phyloP scores from a whole-genome alignment of 2,329 filamentous ascomycete species.

The Orbilia javanica region DNA sequence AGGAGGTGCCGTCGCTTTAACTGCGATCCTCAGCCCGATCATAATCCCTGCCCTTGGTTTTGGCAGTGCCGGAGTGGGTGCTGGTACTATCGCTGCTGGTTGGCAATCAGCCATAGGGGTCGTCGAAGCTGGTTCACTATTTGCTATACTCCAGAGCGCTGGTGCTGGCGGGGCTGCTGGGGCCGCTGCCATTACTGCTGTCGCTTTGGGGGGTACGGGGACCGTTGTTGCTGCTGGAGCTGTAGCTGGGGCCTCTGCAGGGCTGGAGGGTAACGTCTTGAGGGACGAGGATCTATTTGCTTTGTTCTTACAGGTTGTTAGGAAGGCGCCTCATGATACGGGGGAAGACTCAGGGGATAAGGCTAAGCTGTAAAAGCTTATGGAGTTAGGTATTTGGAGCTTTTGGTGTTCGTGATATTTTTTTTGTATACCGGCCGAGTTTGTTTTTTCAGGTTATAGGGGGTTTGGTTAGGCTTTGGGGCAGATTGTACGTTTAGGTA shows the following conservation, averaged over 20 bases:
- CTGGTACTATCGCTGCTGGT: slow-evolving; percentile 23
- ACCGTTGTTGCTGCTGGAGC: slow-evolving; percentile 15
- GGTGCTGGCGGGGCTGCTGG: slow-evolving; percentile 43
- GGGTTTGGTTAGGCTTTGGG: neutral
- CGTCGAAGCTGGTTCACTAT: slow-evolving; percentile 36
- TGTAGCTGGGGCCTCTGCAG: slow-evolving; percentile 7
- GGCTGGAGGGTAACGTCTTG: neutral
- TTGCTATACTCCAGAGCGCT: slow-evolving; percentile 40
- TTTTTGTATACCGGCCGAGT: too few species aligned
- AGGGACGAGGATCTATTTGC: slow-evolving; percentile 33
- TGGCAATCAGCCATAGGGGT: slow-evolving; percentile 33
- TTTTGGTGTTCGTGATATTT: neutral
- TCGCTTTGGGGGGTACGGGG: neutral
- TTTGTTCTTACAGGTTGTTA: slow-evolving; percentile 31
- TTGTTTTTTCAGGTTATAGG: neutral
- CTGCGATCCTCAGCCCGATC: slow-evolving; percentile 3
- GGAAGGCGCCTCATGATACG: neutral
- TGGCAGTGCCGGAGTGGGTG: slow-evolving; percentile 25
- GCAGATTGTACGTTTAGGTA: neutral
- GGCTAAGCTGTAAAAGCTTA: neutral
- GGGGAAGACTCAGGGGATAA: neutral
- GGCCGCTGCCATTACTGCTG: slow-evolving; percentile 20
- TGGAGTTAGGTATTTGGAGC: neutral
- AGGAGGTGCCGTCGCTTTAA: neutral
- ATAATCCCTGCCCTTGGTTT: slow-evolving; percentile 38